phyloP scores from a whole-genome alignment of 768 basidiomycete genomes.

The Podaxis sp. region DNA sequence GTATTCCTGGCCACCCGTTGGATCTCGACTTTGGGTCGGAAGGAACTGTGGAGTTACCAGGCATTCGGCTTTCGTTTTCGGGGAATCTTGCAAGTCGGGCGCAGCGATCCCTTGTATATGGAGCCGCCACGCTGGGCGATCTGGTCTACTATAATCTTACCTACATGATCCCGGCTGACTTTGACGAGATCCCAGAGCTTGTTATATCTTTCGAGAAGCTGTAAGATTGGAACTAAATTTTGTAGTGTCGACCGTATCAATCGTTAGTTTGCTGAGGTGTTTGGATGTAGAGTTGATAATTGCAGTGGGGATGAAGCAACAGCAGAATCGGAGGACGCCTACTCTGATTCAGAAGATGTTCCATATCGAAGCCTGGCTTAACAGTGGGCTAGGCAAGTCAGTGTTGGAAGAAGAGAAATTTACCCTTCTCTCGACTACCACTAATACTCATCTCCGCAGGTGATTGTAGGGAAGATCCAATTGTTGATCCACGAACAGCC shows the following conservation, averaged over 20 bases:
- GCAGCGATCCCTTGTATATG: constrained; percentile 20
- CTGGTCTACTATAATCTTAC: constrained; percentile 28
- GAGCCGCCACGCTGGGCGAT: constrained; percentile 21
- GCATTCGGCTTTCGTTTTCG: constrained; percentile 10
- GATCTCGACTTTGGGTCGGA: constrained; percentile 19
- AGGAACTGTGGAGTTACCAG: constrained; percentile 21
- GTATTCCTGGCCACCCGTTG: constrained; percentile 20
- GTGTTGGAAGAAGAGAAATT: too few species aligned
- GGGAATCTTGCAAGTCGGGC: constrained; percentile 21
- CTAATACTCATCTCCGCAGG: too few species aligned
- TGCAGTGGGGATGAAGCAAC: too few species aligned
- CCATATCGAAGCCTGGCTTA: background rate
- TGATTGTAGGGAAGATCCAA: background rate
- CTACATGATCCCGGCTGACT: constrained; percentile 17
- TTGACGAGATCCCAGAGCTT: constrained; percentile 3
- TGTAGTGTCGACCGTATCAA: background rate
- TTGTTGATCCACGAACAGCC: background rate
- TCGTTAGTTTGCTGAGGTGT: background rate
- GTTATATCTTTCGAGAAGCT: constrained; percentile 2
- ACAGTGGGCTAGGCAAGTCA: too few species aligned
- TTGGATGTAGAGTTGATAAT: too few species aligned
- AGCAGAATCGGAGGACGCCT: background rate
- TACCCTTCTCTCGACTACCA: too few species aligned
- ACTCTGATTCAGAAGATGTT: background rate
- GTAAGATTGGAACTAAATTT: background rate